Conservation (phyloP, 768 basidiomycete genomes). For the Phaeotremella skinneri region DNA sequence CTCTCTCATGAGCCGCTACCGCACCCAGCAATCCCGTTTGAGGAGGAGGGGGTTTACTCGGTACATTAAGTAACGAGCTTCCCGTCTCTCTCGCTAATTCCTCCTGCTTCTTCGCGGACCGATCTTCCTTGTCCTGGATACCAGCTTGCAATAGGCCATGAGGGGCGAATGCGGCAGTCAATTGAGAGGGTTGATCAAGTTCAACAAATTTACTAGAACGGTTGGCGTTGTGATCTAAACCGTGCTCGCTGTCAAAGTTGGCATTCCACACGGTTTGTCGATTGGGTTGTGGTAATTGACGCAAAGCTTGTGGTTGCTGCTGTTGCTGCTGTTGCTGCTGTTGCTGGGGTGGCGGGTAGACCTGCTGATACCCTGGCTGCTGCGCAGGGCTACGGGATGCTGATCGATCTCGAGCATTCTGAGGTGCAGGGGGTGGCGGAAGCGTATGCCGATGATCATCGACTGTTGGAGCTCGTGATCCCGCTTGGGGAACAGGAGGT, state of each 20-base stretch:
- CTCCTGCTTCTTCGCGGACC: slow-evolving; percentile 92
- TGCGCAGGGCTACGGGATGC: slow-evolving; percentile 25
- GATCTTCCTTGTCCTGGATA: slow-evolving; percentile 89
- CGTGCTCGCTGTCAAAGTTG: slow-evolving; percentile 69
- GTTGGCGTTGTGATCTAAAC: slow-evolving; percentile 55
- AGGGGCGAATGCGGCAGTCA: slow-evolving; percentile 92
- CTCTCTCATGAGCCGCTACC: slow-evolving; percentile 90
- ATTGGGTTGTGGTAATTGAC: slow-evolving; percentile 51
- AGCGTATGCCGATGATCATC: not conserved
- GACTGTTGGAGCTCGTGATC: slow-evolving; percentile 11
- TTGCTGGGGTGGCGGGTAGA: slow-evolving; percentile 58
- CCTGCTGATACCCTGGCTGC: slow-evolving; percentile 53
- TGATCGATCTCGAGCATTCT: slow-evolving; percentile 14
- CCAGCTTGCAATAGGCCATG: slow-evolving; percentile 93
- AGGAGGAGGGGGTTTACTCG: slow-evolving; percentile 87
- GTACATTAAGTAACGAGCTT: slow-evolving; percentile 90
- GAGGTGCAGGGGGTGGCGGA: slow-evolving; percentile 1
- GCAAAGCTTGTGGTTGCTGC: slow-evolving; percentile 61
- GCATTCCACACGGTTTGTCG: slow-evolving; percentile 83
- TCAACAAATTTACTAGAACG: slow-evolving; percentile 63
- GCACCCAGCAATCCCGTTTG: slow-evolving; percentile 94
- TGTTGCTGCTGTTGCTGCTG: slow-evolving; percentile 48
- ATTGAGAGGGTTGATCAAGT: slow-evolving; percentile 69
- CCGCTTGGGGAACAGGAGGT: slow-evolving; percentile 33
- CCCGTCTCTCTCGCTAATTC: slow-evolving; percentile 88